Conservation (phyloP, 2,329 filamentous ascomycete genomes). For the Neofusicoccum ribis region DNA sequence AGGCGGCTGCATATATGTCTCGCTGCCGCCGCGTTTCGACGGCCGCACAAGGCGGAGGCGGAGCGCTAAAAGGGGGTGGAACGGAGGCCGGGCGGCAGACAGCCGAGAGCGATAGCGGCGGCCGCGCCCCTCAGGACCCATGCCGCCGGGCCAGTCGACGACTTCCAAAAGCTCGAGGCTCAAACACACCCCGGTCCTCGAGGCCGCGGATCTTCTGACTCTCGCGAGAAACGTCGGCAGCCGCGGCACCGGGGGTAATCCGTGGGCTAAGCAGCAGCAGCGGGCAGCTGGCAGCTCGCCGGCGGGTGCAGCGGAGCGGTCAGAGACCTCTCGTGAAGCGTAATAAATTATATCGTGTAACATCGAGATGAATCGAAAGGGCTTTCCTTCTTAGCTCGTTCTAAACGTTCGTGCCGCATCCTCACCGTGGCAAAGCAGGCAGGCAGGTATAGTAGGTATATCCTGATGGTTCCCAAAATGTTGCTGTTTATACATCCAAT, state of each 20-base stretch:
- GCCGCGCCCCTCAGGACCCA: background rate
- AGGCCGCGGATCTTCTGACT: no score
- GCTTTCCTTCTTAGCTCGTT: background rate
- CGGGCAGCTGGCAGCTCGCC: no score
- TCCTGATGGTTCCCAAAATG: slow-evolving; percentile 13
- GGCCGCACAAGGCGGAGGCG: background rate
- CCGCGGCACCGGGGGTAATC: no score
- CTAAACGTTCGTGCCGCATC: background rate
- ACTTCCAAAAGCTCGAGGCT: slow-evolving; percentile 7
- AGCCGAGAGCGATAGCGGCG: background rate
- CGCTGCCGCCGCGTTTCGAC: background rate
- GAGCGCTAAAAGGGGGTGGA: background rate
- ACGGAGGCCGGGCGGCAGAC: background rate
- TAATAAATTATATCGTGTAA: slow-evolving; percentile 11
- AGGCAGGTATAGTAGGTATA: slow-evolving; percentile 5
- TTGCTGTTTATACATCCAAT: slow-evolving; percentile 18
- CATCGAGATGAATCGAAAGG: background rate
- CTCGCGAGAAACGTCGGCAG: no score
- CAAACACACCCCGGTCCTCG: slow-evolving; percentile 1
- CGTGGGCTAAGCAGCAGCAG: no score
- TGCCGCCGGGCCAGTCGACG: background rate
- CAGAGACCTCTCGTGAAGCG: slow-evolving; percentile 1
- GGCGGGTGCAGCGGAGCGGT: no score
- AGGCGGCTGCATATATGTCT: background rate
- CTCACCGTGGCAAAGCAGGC: background rate